Percentiles rank a stretch among this genome's conserved stretches.
Evolutionary conservation across 2,329 filamentous ascomycete species (phyloP).

Genomic region (Juglanconis oblonga): DNA sequence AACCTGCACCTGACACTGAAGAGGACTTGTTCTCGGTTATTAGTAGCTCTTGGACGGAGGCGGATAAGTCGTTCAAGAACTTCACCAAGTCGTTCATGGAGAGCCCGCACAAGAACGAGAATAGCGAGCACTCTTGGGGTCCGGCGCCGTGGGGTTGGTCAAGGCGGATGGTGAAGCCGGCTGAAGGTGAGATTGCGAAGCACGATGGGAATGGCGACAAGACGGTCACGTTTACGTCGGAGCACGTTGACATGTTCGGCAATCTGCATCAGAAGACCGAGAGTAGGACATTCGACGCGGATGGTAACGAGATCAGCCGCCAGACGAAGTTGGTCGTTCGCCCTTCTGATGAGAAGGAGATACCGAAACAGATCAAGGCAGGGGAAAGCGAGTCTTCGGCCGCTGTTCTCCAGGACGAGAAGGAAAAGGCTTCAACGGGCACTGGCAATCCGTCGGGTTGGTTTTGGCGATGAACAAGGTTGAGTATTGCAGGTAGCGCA

Average conservation of each 20-base stretch:
- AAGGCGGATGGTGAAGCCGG: neutral
- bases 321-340: conserved; percentile 32
- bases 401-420: conserved; percentile 5
- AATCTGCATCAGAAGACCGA: conserved; percentile 41
- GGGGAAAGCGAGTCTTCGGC: neutral
- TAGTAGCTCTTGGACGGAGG: conserved; percentile 34
- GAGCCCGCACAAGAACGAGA: neutral
- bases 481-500: neutral
- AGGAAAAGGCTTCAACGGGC: conserved; percentile 4
- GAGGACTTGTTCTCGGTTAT: conserved; percentile 40
- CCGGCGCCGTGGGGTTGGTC: conserved; percentile 1
- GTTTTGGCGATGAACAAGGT: conserved; percentile 20
- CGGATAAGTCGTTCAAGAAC: conserved; percentile 37
- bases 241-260: conserved; percentile 42
- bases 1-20: conserved; percentile 30
- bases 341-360: neutral
- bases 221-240: conserved; percentile 35
- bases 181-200: conserved; percentile 19
- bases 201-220: conserved; percentile 21
- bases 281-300: conserved; percentile 36
- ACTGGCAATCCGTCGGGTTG: conserved; percentile 13
- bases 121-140: neutral
- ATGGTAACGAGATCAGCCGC: conserved; percentile 39
- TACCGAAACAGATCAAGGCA: neutral
- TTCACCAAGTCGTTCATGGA: conserved; percentile 33